These are phyloP conservation scores for Aspergillus heteromorphus DNA, from an alignment of 495 filamentous ascomycete genomes.

Conservation along the genomic window DNA sequence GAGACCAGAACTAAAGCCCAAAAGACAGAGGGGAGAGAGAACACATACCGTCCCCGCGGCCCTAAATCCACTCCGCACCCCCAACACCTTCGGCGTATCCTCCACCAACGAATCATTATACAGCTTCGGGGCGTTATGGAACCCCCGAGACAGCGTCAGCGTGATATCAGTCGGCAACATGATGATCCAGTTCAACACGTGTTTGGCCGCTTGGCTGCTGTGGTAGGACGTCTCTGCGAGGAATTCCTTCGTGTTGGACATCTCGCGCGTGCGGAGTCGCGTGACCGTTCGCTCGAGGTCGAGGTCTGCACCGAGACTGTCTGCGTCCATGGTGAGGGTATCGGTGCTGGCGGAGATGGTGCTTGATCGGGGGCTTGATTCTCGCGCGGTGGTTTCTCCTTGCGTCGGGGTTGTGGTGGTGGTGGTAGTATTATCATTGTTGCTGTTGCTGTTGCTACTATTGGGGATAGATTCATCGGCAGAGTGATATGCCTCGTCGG, in stretches of 20 bases:
- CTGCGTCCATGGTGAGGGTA: background rate
- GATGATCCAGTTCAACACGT: conserved; percentile 65
- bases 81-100: conserved; percentile 63
- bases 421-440: background rate
- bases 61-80: conserved; percentile 60
- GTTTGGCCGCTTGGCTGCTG: conserved; percentile 41
- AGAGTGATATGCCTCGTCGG: background rate
- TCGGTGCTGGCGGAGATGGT: background rate
- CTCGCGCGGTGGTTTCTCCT: background rate
- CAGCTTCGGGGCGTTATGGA: conserved; percentile 76
- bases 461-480: background rate
- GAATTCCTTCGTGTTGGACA: conserved; percentile 7
- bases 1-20: too few relatives aligned
- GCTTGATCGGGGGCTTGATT: background rate
- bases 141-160: conserved; percentile 71
- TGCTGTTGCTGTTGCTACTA: background rate
- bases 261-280: conserved; percentile 1
- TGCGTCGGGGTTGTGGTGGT: background rate
- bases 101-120: conserved; percentile 74
- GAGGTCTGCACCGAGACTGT: background rate
- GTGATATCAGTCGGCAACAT: conserved; percentile 78
- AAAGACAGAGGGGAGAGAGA: background rate
- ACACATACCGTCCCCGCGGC: conserved; percentile 50
- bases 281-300: conserved; percentile 5
- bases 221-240: conserved; percentile 18